phyloP scores from a whole-genome alignment of 352 stramenopile species.

The Globisporangium nagaii region DNA sequence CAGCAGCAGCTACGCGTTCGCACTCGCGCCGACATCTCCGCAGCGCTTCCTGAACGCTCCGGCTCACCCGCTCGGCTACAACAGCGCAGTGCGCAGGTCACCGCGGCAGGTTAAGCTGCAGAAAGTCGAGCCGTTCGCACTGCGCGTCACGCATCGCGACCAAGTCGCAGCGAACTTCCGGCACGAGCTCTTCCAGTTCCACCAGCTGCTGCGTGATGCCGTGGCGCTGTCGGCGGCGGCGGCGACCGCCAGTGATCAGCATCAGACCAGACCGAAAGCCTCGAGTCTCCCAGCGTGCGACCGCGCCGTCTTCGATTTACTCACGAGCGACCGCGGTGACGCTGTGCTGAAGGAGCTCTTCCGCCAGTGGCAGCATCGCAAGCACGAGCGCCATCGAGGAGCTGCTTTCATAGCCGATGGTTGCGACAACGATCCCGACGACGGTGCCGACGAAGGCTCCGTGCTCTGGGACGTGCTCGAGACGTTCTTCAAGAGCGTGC shows the following conservation, averaged over 20 bases:
- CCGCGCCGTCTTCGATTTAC: conserved; percentile 35
- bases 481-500: conserved; percentile 55
- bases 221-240: no score
- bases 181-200: conserved; percentile 65
- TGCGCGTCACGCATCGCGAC: conserved; percentile 19
- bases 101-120: conserved; percentile 29
- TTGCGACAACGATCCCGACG: not conserved
- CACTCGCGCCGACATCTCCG: conserved; percentile 4
- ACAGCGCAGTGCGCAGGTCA: conserved; percentile 14
- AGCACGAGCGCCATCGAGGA: conserved; percentile 1
- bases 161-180: conserved; percentile 37
- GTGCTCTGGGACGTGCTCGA: conserved; percentile 59
- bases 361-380: conserved; percentile 29
- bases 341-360: conserved; percentile 64
- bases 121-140: conserved; percentile 12
- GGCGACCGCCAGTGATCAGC: no score
- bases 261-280: not conserved
- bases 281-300: conserved; percentile 11
- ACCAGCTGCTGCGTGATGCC: conserved; percentile 52
- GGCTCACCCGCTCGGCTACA: not conserved
- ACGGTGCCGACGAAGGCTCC: conserved; percentile 15
- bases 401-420: not conserved
- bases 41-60: not conserved
- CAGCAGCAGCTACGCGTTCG: not conserved
- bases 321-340: conserved; percentile 67